Conservation (phyloP, 2,329 filamentous ascomycete species). For the Penicillium sp. region DNA sequence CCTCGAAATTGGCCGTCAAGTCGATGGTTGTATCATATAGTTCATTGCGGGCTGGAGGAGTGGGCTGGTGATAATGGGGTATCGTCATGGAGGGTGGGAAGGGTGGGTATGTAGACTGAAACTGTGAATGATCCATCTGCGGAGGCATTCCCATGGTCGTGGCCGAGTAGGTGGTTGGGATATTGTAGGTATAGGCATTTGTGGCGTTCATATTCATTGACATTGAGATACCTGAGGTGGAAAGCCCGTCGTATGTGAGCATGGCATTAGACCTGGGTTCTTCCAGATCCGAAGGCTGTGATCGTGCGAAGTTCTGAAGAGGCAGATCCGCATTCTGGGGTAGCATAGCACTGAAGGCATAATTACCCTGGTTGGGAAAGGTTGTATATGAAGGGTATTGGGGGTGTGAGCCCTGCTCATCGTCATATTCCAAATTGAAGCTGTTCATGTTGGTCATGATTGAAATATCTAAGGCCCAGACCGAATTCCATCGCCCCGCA, state of each 20-base stretch:
- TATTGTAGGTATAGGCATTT: conserved; percentile 25
- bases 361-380: conserved; percentile 15
- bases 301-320: conserved; percentile 18
- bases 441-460: conserved; percentile 16
- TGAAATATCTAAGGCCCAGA: background rate
- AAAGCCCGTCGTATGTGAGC: conserved; percentile 28
- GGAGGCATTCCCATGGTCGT: conserved; percentile 20
- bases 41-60: conserved; percentile 3
- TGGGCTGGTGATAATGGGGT: conserved; percentile 13
- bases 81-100: conserved; percentile 7
- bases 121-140: conserved; percentile 18
- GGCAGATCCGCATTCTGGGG: conserved; percentile 19
- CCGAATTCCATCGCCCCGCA: background rate
- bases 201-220: conserved; percentile 24
- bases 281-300: conserved; percentile 15
- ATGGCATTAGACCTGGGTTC: conserved; percentile 28
- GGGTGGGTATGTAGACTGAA: conserved; percentile 12
- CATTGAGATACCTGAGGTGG: conserved; percentile 17
- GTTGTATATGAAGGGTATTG: conserved; percentile 19
- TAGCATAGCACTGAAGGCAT: conserved; percentile 20
- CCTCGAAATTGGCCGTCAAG: conserved; percentile 19
- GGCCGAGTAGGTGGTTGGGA: conserved; percentile 22
- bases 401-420: conserved; percentile 14
- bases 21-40: conserved; percentile 12
- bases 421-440: conserved; percentile 17